Base-by-base conservation (phyloP, 495 filamentous ascomycete genomes). In the Monascus purpureus region DNA sequence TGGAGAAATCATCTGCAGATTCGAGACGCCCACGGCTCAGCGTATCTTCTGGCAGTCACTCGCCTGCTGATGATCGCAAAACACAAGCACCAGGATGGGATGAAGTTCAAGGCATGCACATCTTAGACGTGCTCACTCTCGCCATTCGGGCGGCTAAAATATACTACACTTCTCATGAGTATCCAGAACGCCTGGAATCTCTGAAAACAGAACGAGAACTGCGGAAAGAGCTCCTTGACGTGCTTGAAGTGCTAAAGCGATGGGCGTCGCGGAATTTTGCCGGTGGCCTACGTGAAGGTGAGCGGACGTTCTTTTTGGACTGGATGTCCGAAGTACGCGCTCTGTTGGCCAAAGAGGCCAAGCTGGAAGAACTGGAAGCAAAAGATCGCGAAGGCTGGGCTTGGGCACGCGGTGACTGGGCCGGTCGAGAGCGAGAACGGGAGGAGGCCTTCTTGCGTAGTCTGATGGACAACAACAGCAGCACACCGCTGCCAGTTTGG, bases 71-170 rank as follows among this genome's bases (percentile, higher is more conserved):
- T 4, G 9, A 22, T 9, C 20, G 20, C 5, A 9, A 9, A 5
- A 9, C 9, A 22, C 20, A 22, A 9, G 9, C 20, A 1, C 65
- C 65, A 36, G 79, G 77, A 5, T 90, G 79, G 69, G 70, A 81
- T 46, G 83, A 95, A 47, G 67, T 94, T 4, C 81, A 95, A 50
- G 90, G 90, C 6, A 71, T 94, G 59, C 81, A 92, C 36, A 70
- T 97, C 24, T 62, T 95, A 22, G 90, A 96, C 46, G 72, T 93
- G 28, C 76, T 88, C 54, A 97, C 90, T 2, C 65, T 95, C 27
- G 87, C 87, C 9, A 94, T 97, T 36, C 77, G 84, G 20, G 87
- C 92, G 5, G 90, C 90, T 20, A 93, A 86, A 49, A 76, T 86
- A 27, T 97, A 95, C 59, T 96, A 95, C 55, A 93, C 85, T 4